Evolutionary conservation across 805 yeast species (phyloP).

Genomic region (Wickerhamiella australiensis): DNA sequence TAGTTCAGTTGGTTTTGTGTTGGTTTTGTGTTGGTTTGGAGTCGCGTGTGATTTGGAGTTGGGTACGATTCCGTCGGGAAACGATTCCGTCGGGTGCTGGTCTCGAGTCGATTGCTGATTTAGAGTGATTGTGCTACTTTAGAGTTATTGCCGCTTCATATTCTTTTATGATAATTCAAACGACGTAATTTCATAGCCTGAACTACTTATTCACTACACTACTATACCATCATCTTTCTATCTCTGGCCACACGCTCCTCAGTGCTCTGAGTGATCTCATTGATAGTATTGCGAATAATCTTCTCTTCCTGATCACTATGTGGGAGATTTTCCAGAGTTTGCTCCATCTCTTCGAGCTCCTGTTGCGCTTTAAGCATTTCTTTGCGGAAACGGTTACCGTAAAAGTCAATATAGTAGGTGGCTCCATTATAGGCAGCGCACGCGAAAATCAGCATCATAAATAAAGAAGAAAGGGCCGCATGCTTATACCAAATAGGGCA

Average conservation of each 20-base stretch:
- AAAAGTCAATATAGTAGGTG: conserved; percentile 81
- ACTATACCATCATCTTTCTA: background rate
- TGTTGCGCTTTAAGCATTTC: conserved; percentile 60
- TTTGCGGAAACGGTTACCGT: conserved; percentile 79
- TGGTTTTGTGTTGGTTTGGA: no score
- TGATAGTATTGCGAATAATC: background rate
- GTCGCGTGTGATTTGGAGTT: no score
- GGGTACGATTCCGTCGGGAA: no score
- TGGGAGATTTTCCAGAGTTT: conserved; percentile 1
- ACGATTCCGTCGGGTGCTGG: no score
- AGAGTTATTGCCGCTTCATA: no score
- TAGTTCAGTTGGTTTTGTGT: no score
- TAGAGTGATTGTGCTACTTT: no score
- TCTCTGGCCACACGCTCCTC: conserved; percentile 2
- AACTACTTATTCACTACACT: background rate
- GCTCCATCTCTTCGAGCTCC: conserved; percentile 49
- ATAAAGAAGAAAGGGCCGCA: conserved; percentile 52
- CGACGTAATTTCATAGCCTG: no score
- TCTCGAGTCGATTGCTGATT: no score
- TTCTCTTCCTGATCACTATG: background rate
- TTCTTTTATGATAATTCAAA: no score
- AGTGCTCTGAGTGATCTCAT: background rate
- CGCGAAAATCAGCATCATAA: conserved; percentile 59
- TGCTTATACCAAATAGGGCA: conserved; percentile 81
- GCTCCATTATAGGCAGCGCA: conserved; percentile 89